Evolutionary conservation across 352 stramenopile genomes (phyloP).

Genomic region (Globisporangium abappressorium): DNA sequence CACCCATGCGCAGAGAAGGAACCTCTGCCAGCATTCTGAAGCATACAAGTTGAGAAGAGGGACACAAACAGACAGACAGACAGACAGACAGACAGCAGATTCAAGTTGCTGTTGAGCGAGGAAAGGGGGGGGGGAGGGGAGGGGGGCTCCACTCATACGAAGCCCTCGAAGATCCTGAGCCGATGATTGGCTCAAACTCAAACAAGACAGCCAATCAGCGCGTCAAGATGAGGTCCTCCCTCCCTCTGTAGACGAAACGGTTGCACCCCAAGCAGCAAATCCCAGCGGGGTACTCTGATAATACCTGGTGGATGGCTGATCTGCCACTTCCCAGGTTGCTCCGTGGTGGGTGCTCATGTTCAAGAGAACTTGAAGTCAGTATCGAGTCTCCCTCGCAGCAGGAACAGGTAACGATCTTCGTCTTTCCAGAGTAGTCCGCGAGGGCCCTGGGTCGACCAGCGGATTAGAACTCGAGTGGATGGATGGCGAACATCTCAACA

Average conservation of each 20-base stretch:
- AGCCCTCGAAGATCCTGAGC: too few relatives aligned
- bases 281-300: too few relatives aligned
- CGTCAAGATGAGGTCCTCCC: too few relatives aligned
- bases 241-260: too few relatives aligned
- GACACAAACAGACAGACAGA: too few relatives aligned
- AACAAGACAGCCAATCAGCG: background rate
- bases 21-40: background rate
- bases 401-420: background rate
- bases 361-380: background rate
- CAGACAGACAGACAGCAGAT: background rate
- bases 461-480: conserved; percentile 1
- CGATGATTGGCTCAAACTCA: background rate
- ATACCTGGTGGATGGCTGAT: background rate
- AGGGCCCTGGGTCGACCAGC: background rate
- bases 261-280: too few relatives aligned
- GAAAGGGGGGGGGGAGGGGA: too few relatives aligned
- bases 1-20: background rate
- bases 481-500: background rate
- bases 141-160: too few relatives aligned
- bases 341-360: background rate
- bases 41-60: too few relatives aligned
- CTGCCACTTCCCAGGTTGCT: background rate
- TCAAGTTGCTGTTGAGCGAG: background rate
- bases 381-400: background rate
- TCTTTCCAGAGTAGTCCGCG: background rate